Evolutionary conservation across 2,329 filamentous ascomycete species (phyloP).

Genomic region (Furcasterigmium furcatum): DNA sequence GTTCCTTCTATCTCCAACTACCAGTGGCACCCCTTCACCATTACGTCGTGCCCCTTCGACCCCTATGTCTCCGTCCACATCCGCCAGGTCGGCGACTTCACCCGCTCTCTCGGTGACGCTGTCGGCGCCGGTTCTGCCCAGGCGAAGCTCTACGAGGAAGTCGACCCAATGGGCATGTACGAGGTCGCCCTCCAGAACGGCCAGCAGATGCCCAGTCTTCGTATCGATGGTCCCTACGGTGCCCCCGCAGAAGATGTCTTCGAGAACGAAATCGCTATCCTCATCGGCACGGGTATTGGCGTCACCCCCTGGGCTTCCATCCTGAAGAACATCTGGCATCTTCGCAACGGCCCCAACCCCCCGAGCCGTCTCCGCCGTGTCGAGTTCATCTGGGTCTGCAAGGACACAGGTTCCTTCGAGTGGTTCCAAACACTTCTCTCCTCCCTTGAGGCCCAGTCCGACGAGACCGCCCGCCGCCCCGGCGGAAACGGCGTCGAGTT

Average conservation of each 20-base stretch:
- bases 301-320: constrained; percentile 87
- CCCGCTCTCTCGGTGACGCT: constrained; percentile 86
- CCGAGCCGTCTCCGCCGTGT: constrained; percentile 87
- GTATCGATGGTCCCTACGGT: constrained; percentile 94
- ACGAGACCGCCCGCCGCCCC: constrained; percentile 62
- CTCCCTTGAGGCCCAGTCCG: constrained; percentile 83
- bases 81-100: constrained; percentile 96
- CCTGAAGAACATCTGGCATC: constrained; percentile 97
- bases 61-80: constrained; percentile 93
- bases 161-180: constrained; percentile 96
- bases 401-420: constrained; percentile 91
- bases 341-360: constrained; percentile 85
- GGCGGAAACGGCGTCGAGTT: constrained; percentile 75
- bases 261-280: constrained; percentile 77
- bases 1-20: constrained; percentile 82
- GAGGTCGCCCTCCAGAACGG: constrained; percentile 93
- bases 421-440: constrained; percentile 97
- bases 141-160: constrained; percentile 82
- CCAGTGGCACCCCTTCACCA: constrained; percentile 99
- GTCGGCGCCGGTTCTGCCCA: constrained; percentile 89
- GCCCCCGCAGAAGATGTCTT: constrained; percentile 95
- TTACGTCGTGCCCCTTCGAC: constrained; percentile 96
- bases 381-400: constrained; percentile 99
- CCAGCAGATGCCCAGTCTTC: constrained; percentile 83
- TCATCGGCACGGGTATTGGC: constrained; percentile 81